Evolutionary conservation across 2,329 filamentous ascomycete species (phyloP), one percentile per base, ranked within the genome.

Genomic region (Huntiella abstrusa): DNA sequence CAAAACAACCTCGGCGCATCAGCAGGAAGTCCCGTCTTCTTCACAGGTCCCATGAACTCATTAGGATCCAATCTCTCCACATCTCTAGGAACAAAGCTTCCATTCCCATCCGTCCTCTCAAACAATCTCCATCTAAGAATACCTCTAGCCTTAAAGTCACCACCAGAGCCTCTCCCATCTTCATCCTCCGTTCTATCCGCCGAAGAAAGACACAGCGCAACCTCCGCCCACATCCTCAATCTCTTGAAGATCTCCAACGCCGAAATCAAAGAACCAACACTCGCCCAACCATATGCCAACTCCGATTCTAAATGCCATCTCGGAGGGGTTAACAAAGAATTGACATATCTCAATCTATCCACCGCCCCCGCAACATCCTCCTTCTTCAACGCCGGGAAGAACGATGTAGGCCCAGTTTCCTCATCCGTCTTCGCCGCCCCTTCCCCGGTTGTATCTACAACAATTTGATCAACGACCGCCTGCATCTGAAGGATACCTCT

Each of bases 181-280:
- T 67, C 64, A 44, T 75, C 72, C 4, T 77, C 70, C 0, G 75
- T 69, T 44, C 62, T 66, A 15, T 64, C 73, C 40, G 59, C 68
- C 57, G 63, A 69, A 10, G 85, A 87, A 55, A 85, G 80, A 59
- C 91, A 98, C 1, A 98, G 69, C 0, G 91, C 88, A 4, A 87
- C 85, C 62, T 98, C 91, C 1, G 91, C 83, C 86, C 91, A 96
- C 60, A 96, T 79, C 48, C 86, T 78, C 13, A 98, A 65, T 3
- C 91, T 74, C 62, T 94, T 87, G 62, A 96, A 98, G 51, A 98
- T 96, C 51, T 95, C 91, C 1, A 98, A 71, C 0, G 91, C 91
- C 1, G 87, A 93, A 3, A 84, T 71, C 2, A 98, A 65, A 36
- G 86, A 92, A 7, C 91, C 91, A 2, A 95, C 73, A 41, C 76